Evolutionary conservation across 2,329 filamentous ascomycete genomes (phyloP).

Genomic region (Talaromyces funiculosus): DNA sequence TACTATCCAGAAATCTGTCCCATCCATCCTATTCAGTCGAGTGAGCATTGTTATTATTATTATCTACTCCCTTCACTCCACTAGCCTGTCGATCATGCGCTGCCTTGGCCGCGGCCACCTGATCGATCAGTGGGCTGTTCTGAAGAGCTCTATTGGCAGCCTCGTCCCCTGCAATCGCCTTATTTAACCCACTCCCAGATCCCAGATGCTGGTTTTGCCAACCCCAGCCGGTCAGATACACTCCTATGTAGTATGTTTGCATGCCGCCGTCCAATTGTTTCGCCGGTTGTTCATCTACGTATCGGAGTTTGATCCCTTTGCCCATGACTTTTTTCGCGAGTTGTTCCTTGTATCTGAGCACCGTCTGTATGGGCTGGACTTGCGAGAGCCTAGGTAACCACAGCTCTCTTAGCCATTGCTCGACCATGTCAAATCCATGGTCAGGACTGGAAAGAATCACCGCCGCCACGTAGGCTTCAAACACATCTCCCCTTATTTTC

Average conservation of each 20-base stretch:
- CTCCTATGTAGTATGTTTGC: constrained; percentile 41
- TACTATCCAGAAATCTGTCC: too few species aligned
- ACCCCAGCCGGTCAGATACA: constrained; percentile 46
- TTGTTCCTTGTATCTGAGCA: constrained; percentile 48
- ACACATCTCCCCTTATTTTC: constrained; percentile 80
- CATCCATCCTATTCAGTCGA: neutral
- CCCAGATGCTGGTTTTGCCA: constrained; percentile 41
- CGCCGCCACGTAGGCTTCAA: constrained; percentile 84
- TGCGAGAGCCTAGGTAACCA: constrained; percentile 62
- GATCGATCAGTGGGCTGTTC: constrained; percentile 34
- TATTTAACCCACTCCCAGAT: constrained; percentile 41
- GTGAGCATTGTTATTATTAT: neutral
- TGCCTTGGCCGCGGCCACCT: constrained; percentile 33
- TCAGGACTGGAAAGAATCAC: constrained; percentile 62
- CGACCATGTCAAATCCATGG: constrained; percentile 56
- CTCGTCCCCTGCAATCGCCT: constrained; percentile 40
- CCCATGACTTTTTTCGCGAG: constrained; percentile 51
- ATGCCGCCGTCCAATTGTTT: constrained; percentile 31
- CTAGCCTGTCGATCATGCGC: constrained; percentile 13
- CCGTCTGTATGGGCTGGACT: constrained; percentile 21
- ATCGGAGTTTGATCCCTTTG: constrained; percentile 56
- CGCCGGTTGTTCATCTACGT: constrained; percentile 44
- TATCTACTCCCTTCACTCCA: neutral
- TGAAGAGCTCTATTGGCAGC: constrained; percentile 39
- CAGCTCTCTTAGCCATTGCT: constrained; percentile 67